Evolutionary conservation across 352 stramenopile species (phyloP).

Genomic region (Phytopythium montanum): DNA sequence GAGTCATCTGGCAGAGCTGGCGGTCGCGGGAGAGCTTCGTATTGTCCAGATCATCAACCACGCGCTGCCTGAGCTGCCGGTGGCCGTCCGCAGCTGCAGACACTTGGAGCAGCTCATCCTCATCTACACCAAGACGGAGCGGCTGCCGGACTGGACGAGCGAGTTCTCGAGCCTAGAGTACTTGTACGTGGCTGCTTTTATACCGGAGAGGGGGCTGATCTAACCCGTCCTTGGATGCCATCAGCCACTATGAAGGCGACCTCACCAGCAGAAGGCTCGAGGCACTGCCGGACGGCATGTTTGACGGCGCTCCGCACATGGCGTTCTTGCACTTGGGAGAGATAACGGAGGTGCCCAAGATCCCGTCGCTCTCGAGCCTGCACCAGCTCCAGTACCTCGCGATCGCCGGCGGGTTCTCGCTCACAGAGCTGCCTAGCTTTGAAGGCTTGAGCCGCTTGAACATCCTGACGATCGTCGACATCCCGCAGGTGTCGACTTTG

Average conservation of each 20-base stretch:
- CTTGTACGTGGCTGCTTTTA: conserved; percentile 19
- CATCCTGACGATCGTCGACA: conserved; percentile 24
- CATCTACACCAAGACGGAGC: conserved; percentile 31
- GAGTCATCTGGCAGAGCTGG: conserved; percentile 19
- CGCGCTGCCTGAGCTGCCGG: conserved; percentile 27
- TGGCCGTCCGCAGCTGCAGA: conserved; percentile 24
- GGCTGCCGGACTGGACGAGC: conserved; percentile 18
- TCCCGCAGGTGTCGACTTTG: conserved; percentile 13
- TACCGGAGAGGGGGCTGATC: not conserved
- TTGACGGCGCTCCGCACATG: conserved; percentile 31
- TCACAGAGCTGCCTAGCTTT: conserved; percentile 24
- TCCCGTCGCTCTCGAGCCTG: conserved; percentile 29
- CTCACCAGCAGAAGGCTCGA: conserved; percentile 26
- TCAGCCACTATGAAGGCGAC: conserved; percentile 28
- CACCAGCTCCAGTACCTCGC: conserved; percentile 34
- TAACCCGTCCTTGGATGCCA: not conserved
- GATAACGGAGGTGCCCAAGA: conserved; percentile 24
- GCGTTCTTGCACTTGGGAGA: conserved; percentile 36
- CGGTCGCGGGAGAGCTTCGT: conserved; percentile 29
- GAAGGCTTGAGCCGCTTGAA: conserved; percentile 17
- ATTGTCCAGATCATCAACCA: conserved; percentile 52
- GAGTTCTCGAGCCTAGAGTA: conserved; percentile 35
- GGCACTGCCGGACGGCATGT: conserved; percentile 22
- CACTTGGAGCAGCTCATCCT: conserved; percentile 36
- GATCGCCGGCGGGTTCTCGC: conserved; percentile 17